Evolutionary conservation across 2,329 filamentous ascomycete species (phyloP).

Genomic region (Pyricularia sp.): DNA sequence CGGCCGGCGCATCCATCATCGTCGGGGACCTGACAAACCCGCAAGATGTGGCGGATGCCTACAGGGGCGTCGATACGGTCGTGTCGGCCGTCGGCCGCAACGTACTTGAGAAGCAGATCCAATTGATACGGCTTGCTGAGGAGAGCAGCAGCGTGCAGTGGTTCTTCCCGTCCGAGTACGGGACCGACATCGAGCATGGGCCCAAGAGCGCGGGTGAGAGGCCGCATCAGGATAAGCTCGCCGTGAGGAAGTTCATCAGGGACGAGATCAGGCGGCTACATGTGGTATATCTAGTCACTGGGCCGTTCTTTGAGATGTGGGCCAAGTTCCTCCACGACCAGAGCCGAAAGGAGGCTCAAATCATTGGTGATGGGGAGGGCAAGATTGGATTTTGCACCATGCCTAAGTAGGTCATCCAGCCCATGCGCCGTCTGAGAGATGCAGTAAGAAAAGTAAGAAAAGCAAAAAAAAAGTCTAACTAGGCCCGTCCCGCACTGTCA

Average conservation of each 20-base stretch:
- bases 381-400: constrained; percentile 61
- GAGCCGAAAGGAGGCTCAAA: constrained; percentile 42
- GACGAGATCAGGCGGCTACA: constrained; percentile 43
- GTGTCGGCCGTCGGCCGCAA: constrained; percentile 55
- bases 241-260: constrained; percentile 52
- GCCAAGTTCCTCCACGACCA: constrained; percentile 47
- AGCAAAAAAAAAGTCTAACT: neutral
- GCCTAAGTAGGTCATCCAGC: constrained; percentile 48
- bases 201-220: constrained; percentile 48
- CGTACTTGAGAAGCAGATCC: constrained; percentile 51
- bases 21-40: constrained; percentile 44
- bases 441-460: neutral
- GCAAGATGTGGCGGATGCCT: constrained; percentile 45
- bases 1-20: constrained; percentile 42
- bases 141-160: constrained; percentile 42
- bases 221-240: constrained; percentile 61
- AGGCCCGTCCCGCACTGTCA: neutral
- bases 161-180: constrained; percentile 62
- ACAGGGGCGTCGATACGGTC: constrained; percentile 52
- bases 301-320: constrained; percentile 59
- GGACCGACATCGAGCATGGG: constrained; percentile 55
- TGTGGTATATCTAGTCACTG: constrained; percentile 61
- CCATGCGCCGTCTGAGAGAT: neutral
- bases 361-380: constrained; percentile 53
- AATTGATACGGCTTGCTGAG: constrained; percentile 51